Evolutionary conservation across 768 basidiomycete species (phyloP).

Genomic region (Boletales sp.): DNA sequence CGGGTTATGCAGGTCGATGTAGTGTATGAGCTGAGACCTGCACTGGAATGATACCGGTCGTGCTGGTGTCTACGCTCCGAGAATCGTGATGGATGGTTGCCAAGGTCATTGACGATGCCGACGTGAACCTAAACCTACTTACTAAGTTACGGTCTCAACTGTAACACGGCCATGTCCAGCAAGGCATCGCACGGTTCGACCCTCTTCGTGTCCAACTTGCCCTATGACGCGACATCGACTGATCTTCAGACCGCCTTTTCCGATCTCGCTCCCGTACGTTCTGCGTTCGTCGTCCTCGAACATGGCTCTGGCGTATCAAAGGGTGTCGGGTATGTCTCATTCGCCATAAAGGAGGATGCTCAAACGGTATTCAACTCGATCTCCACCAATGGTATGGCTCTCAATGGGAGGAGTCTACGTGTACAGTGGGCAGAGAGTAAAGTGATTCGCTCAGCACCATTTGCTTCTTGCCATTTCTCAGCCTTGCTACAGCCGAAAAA

Average conservation of each 20-base stretch:
- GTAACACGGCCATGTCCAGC: too few relatives aligned
- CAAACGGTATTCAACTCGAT: constrained; percentile 66
- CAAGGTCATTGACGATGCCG: too few relatives aligned
- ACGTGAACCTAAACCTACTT: too few relatives aligned
- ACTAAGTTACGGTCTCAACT: too few relatives aligned
- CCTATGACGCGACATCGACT: constrained; percentile 84
- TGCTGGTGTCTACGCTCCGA: too few relatives aligned
- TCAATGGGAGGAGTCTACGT: constrained; percentile 68
- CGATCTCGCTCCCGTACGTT: constrained; percentile 90
- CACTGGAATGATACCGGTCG: too few relatives aligned
- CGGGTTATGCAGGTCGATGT: too few relatives aligned
- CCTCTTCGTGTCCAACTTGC: constrained; percentile 90
- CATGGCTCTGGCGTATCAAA: constrained; percentile 74
- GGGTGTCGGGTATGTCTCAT: constrained; percentile 95
- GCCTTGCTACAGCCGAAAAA: constrained; percentile 40
- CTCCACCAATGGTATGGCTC: constrained; percentile 56
- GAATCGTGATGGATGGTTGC: too few relatives aligned
- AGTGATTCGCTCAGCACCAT: constrained; percentile 36
- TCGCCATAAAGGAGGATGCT: constrained; percentile 87
- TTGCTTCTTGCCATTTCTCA: neutral
- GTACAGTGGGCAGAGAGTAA: constrained; percentile 81
- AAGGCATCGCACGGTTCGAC: constrained; percentile 54
- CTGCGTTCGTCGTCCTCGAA: constrained; percentile 89
- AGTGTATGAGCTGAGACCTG: too few relatives aligned
- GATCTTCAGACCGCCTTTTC: constrained; percentile 93